These are phyloP conservation scores for Nematodospora valgi DNA, from an alignment of 805 yeast genomes.

Conservation along the genomic window DNA sequence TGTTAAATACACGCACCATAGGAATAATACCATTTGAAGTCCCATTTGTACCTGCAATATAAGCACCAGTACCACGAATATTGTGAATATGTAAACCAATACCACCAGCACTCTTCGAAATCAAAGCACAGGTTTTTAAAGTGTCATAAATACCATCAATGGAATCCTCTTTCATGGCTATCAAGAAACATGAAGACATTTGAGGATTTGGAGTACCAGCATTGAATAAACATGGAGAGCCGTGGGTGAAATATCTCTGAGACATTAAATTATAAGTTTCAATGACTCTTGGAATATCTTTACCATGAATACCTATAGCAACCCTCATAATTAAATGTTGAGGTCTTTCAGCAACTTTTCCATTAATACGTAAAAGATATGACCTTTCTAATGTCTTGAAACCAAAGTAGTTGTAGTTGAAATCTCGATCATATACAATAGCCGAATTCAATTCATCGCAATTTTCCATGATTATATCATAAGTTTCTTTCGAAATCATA, in stretches of 20 bases:
- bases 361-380: conserved; percentile 50
- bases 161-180: conserved; percentile 62
- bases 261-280: conserved; percentile 61
- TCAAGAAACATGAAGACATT: conserved; percentile 61
- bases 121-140: conserved; percentile 57
- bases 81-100: conserved; percentile 61
- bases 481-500: conserved; percentile 42
- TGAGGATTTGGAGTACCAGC: conserved; percentile 61
- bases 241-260: conserved; percentile 56
- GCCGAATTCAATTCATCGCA: conserved; percentile 45
- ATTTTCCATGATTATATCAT: conserved; percentile 32
- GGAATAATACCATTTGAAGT: conserved; percentile 62
- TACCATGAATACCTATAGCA: conserved; percentile 58
- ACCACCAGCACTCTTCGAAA: conserved; percentile 63
- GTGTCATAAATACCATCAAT: conserved; percentile 63
- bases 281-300: conserved; percentile 48
- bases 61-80: conserved; percentile 57
- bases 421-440: conserved; percentile 48
- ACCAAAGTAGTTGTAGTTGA: conserved; percentile 56
- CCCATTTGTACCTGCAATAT: conserved; percentile 62
- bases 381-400: conserved; percentile 61
- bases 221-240: conserved; percentile 60
- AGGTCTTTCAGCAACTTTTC: conserved; percentile 59
- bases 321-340: conserved; percentile 63
- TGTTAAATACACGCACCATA: conserved; percentile 60